phyloP scores from a whole-genome alignment of 768 basidiomycete genomes.

The Naematelia encephala region DNA sequence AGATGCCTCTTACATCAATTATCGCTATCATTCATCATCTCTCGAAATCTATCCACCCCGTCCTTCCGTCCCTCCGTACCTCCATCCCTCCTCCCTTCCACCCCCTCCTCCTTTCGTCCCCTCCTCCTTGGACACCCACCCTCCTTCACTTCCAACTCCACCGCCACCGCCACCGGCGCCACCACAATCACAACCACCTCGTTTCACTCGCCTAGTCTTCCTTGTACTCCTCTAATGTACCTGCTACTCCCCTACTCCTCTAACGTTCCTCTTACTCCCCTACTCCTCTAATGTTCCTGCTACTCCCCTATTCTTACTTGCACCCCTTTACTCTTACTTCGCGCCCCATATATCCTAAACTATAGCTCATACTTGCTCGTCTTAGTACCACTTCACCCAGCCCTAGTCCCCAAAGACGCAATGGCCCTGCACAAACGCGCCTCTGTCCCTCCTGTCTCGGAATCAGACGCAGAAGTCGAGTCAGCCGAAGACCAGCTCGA shows the following conservation, averaged over 20 bases:
- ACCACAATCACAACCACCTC: too few relatives aligned
- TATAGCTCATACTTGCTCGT: too few relatives aligned
- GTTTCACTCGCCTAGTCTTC: not conserved
- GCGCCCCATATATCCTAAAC: not conserved
- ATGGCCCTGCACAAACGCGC: slow-evolving; percentile 25
- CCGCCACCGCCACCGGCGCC: not conserved
- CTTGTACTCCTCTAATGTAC: not conserved
- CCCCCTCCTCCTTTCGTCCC: not conserved
- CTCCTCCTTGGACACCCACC: not conserved
- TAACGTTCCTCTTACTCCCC: too few relatives aligned
- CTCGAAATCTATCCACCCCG: too few relatives aligned
- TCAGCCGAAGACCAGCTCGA: not conserved
- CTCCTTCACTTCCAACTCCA: not conserved
- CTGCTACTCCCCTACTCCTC: too few relatives aligned
- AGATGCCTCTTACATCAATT: too few relatives aligned
- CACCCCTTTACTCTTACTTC: not conserved
- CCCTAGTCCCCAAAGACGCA: slow-evolving; percentile 24
- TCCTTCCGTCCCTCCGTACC: too few relatives aligned
- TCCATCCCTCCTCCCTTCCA: too few relatives aligned
- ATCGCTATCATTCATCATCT: too few relatives aligned
- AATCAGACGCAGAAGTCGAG: not conserved
- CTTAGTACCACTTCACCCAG: not conserved
- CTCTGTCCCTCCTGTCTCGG: slow-evolving; percentile 3
- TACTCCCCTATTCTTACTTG: too few relatives aligned
- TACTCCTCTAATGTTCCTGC: too few relatives aligned